These are phyloP conservation scores for Neofusicoccum sp. DNA, from an alignment of 2,329 filamentous ascomycete genomes.

Conservation along the genomic window DNA sequence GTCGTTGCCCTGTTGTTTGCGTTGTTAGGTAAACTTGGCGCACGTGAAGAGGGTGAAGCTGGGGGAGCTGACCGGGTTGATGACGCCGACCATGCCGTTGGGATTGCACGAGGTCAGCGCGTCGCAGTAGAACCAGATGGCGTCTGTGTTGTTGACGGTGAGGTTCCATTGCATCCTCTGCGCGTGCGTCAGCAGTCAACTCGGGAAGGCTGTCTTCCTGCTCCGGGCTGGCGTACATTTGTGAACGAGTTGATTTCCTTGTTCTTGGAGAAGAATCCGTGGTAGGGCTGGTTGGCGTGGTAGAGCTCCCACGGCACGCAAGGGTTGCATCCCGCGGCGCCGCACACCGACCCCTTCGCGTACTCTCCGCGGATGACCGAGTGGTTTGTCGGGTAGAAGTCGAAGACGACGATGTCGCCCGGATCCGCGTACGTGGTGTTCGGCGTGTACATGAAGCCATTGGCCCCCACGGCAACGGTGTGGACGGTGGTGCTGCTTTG, in stretches of 20 bases:
- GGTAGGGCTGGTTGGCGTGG: conserved; percentile 31
- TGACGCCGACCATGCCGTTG: conserved; percentile 73
- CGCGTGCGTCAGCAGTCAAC: not conserved
- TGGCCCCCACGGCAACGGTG: conserved; percentile 40
- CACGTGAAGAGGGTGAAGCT: not conserved
- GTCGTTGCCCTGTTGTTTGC: not conserved
- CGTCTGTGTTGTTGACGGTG: conserved; percentile 38
- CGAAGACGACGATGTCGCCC: conserved; percentile 42
- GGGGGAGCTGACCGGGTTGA: conserved; percentile 62
- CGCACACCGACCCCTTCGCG: conserved; percentile 22
- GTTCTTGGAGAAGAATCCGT: conserved; percentile 37
- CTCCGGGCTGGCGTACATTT: conserved; percentile 26
- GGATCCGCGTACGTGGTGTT: conserved; percentile 37
- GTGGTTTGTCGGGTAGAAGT: conserved; percentile 47
- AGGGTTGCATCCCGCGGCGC: conserved; percentile 30
- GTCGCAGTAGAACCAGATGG: conserved; percentile 47
- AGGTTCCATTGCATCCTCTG: conserved; percentile 30
- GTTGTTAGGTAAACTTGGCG: not conserved
- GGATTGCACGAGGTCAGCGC: conserved; percentile 66
- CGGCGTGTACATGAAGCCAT: conserved; percentile 39
- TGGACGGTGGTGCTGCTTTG: conserved; percentile 26
- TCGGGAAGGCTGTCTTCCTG: no score
- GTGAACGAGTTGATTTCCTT: conserved; percentile 30
- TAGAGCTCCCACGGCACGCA: conserved; percentile 43
- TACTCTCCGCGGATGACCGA: conserved; percentile 47